These are phyloP conservation scores for Rhodotorula graminis DNA, from an alignment of 768 basidiomycete genomes.

Conservation along the genomic window DNA sequence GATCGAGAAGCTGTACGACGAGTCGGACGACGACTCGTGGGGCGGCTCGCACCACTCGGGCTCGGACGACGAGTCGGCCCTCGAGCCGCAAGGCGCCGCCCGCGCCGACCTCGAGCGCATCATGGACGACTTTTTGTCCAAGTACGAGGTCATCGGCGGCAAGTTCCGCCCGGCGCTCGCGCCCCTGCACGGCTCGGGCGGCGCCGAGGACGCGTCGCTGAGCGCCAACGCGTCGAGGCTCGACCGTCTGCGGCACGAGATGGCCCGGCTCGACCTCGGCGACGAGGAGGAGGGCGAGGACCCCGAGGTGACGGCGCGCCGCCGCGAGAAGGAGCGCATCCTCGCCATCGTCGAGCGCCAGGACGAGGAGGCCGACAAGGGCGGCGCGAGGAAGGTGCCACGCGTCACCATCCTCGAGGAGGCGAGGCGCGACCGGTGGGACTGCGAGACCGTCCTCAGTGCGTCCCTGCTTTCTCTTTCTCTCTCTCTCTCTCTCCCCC, in stretches of 20 bases:
- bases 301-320: slow-evolving; percentile 47
- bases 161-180: slow-evolving; percentile 65
- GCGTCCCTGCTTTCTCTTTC: slow-evolving; percentile 46
- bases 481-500: not conserved
- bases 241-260: slow-evolving; percentile 66
- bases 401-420: slow-evolving; percentile 45
- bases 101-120: slow-evolving; percentile 71
- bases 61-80: slow-evolving; percentile 59
- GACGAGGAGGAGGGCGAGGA: slow-evolving; percentile 49
- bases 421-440: slow-evolving; percentile 69
- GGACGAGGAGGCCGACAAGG: slow-evolving; percentile 47
- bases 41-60: slow-evolving; percentile 48
- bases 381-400: slow-evolving; percentile 43
- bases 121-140: slow-evolving; percentile 87
- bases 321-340: slow-evolving; percentile 37
- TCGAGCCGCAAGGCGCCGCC: slow-evolving; percentile 43
- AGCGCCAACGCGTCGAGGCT: slow-evolving; percentile 63
- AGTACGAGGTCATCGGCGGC: slow-evolving; percentile 83
- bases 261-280: slow-evolving; percentile 35
- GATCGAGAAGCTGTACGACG: slow-evolving; percentile 73
- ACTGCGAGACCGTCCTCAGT: slow-evolving; percentile 94
- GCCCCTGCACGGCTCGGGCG: slow-evolving; percentile 1
- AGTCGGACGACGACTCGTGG: slow-evolving; percentile 54
- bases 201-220: slow-evolving; percentile 55
- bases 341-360: slow-evolving; percentile 36